Evolutionary conservation across 805 yeast species (phyloP).

Genomic region (Suhomyces sp.): DNA sequence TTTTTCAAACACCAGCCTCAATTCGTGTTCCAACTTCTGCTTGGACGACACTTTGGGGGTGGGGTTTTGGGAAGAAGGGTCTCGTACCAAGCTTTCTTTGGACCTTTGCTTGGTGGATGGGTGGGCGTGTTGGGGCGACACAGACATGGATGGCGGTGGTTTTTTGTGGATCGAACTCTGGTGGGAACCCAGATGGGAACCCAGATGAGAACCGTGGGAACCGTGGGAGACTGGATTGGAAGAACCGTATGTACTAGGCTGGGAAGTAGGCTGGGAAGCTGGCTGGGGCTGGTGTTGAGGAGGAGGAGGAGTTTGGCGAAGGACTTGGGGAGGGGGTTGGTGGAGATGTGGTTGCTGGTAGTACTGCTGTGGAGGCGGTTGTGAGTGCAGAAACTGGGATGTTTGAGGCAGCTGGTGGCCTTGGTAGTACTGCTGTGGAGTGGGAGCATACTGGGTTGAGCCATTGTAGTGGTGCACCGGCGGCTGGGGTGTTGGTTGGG

Average conservation of each 20-base stretch:
- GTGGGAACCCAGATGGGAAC: not conserved
- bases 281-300: constrained; percentile 5
- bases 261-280: too few species aligned
- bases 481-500: constrained; percentile 7
- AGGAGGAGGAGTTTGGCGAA: constrained; percentile 11
- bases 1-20: constrained; percentile 49
- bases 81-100: constrained; percentile 20
- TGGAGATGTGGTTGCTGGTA: not conserved
- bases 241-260: too few species aligned
- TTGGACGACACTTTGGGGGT: constrained; percentile 24
- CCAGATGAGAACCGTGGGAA: too few species aligned
- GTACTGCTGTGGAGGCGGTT: constrained; percentile 4
- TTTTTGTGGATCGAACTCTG: constrained; percentile 14
- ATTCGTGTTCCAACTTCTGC: constrained; percentile 45
- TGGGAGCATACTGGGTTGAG: constrained; percentile 12
- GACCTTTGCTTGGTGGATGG: constrained; percentile 13
- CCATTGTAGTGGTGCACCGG: constrained; percentile 12
- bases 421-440: constrained; percentile 11
- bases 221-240: too few species aligned
- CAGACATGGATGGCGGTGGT: constrained; percentile 13
- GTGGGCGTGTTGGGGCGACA: constrained; percentile 4
- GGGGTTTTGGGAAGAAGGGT: constrained; percentile 8
- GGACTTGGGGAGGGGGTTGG: constrained; percentile 14
- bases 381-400: constrained; percentile 6
- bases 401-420: constrained; percentile 11